Percentiles rank a stretch among this genome's conserved stretches.
Evolutionary conservation across 192 early-diverging fungal genomes (phyloP).

Genomic region (Coemansia sp.): DNA sequence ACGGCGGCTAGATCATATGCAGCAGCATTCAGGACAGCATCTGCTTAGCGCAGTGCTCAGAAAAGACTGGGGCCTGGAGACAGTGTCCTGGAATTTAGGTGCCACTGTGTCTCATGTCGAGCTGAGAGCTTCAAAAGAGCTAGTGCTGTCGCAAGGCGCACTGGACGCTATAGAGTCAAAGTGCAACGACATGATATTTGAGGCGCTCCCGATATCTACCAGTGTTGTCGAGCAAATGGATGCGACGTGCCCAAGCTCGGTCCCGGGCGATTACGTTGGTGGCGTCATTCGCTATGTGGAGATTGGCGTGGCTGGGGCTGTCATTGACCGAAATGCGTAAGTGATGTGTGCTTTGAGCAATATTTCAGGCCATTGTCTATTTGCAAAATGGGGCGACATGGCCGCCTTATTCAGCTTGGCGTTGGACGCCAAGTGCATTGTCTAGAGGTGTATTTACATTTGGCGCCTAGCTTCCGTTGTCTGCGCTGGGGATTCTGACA

Average conservation of each 20-base stretch:
- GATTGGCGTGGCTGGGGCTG: slow-evolving; percentile 8
- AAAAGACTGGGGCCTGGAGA: slow-evolving; percentile 58
- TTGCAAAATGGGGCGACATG: not conserved
- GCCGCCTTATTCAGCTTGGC: not conserved
- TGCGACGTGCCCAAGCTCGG: slow-evolving; percentile 49
- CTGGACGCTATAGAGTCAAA: slow-evolving; percentile 54
- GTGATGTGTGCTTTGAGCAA: slow-evolving; percentile 2
- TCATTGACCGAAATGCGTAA: slow-evolving; percentile 27
- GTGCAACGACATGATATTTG: slow-evolving; percentile 59
- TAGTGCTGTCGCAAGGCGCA: slow-evolving; percentile 41
- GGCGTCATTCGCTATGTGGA: slow-evolving; percentile 27
- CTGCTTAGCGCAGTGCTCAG: slow-evolving; percentile 67
- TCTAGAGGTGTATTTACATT: slow-evolving; percentile 3
- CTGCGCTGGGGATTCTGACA: not conserved
- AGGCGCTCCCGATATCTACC: slow-evolving; percentile 53
- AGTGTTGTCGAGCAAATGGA: slow-evolving; percentile 53
- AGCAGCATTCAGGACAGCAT: slow-evolving; percentile 73
- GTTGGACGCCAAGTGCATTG: not conserved
- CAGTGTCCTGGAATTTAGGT: slow-evolving; percentile 66
- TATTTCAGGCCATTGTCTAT: not conserved
- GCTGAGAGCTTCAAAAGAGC: slow-evolving; percentile 42
- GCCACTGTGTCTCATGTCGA: slow-evolving; percentile 61
- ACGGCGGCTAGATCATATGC: slow-evolving; percentile 69
- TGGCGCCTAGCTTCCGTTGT: not conserved
- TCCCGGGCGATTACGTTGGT: slow-evolving; percentile 27